phyloP scores from a whole-genome alignment of 1,284 basidiomycete species.

The Pyrrhoderma lamaoense region DNA sequence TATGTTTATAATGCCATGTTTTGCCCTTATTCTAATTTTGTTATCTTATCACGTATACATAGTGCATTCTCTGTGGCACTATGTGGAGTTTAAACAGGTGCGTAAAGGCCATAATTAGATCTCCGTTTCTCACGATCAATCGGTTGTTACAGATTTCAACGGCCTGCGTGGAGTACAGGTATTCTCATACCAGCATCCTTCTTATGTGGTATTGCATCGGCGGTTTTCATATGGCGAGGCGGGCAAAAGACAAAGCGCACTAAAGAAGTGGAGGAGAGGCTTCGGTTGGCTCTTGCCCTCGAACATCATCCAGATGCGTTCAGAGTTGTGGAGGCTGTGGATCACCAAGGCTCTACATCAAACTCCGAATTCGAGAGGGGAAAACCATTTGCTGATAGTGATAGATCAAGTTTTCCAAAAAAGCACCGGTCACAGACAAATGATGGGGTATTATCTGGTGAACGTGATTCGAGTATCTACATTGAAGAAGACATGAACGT shows the following conservation, averaged over 20 bases:
- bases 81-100: conserved; percentile 79
- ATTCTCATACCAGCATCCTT: conserved; percentile 72
- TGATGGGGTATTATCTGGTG: background rate
- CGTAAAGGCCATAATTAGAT: conserved; percentile 15
- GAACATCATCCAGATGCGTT: conserved; percentile 23
- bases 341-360: background rate
- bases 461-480: background rate
- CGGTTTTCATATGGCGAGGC: conserved; percentile 73
- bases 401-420: background rate
- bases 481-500: conserved; percentile 16
- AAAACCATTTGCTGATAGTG: no score
- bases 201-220: conserved; percentile 76
- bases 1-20: conserved; percentile 22
- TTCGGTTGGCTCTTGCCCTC: conserved; percentile 60
- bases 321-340: conserved; percentile 4
- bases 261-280: conserved; percentile 60
- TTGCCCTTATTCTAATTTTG: background rate
- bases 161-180: conserved; percentile 64
- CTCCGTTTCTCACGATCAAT: background rate
- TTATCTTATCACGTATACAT: conserved; percentile 8
- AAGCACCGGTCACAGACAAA: background rate
- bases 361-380: no score
- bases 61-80: conserved; percentile 65
- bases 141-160: conserved; percentile 43
- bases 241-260: conserved; percentile 73